A percentile compares a stretch with the other conserved stretches of the same genome.
Conservation (phyloP, 345 rosid genomes). For the Turritis glabra region DNA sequence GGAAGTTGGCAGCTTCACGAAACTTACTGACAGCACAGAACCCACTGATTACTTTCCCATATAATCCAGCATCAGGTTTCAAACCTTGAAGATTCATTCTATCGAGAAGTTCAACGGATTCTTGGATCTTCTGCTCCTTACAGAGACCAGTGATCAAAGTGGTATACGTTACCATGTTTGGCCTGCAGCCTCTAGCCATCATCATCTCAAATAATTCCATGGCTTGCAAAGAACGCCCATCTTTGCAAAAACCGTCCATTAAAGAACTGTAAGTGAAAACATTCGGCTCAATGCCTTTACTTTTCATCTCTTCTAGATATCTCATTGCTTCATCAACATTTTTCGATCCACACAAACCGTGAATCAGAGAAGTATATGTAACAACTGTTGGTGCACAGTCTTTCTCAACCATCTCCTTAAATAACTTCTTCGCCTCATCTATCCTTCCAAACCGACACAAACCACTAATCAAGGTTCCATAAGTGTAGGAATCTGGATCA, state of each 20-base stretch:
- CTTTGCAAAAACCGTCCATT: conserved; percentile 88
- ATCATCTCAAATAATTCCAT: conserved; percentile 62
- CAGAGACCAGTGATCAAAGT: conserved; percentile 74
- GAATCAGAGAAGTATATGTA: conserved; percentile 74
- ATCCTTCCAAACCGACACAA: conserved; percentile 66
- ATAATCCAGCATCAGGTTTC: conserved; percentile 81
- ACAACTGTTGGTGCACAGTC: conserved; percentile 79
- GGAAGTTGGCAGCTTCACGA: conserved; percentile 77
- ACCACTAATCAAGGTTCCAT: conserved; percentile 88
- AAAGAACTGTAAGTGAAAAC: conserved; percentile 80
- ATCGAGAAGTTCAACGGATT: conserved; percentile 76
- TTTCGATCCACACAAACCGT: conserved; percentile 68
- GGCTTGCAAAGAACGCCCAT: conserved; percentile 58
- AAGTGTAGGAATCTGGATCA: conserved; percentile 79
- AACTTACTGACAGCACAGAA: conserved; percentile 59
- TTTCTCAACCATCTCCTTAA: conserved; percentile 70
- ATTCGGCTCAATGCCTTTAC: conserved; percentile 73
- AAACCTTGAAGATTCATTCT: conserved; percentile 91
- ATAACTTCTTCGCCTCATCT: conserved; percentile 66
- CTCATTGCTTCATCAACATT: conserved; percentile 59
- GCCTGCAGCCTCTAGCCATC: conserved; percentile 56
- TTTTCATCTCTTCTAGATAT: conserved; percentile 72
- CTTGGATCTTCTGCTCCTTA: conserved; percentile 63
- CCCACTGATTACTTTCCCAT: conserved; percentile 68
- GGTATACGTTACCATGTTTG: conserved; percentile 72